Evolutionary conservation across 352 stramenopile species (phyloP).

Genomic region (Phytopythium mirpurense): DNA sequence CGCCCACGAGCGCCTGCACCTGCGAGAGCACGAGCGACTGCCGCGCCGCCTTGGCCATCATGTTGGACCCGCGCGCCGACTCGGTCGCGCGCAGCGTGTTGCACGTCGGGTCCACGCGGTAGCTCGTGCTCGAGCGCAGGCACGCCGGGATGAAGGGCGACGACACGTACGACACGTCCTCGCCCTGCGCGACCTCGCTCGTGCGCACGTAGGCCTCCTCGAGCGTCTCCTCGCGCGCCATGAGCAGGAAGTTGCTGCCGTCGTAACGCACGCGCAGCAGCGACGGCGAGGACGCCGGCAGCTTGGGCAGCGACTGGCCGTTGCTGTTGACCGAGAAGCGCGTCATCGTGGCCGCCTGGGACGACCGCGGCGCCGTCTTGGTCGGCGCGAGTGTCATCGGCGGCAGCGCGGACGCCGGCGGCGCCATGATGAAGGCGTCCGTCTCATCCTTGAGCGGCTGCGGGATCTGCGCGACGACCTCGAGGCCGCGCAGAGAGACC

Average conservation of each 20-base stretch:
- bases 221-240: constrained; percentile 65
- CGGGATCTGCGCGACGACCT: constrained; percentile 34
- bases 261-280: constrained; percentile 30
- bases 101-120: constrained; percentile 78
- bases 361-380: background rate
- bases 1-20: constrained; percentile 92
- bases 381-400: constrained; percentile 1
- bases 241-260: constrained; percentile 49
- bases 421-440: constrained; percentile 53
- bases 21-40: constrained; percentile 93
- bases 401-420: constrained; percentile 39
- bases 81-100: constrained; percentile 90
- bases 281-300: constrained; percentile 38
- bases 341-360: background rate
- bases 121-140: no score
- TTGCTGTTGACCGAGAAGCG: background rate
- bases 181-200: constrained; percentile 92
- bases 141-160: constrained; percentile 94
- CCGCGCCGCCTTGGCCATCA: constrained; percentile 91
- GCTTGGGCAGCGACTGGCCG: constrained; percentile 2
- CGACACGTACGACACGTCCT: constrained; percentile 95
- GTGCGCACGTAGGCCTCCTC: constrained; percentile 90
- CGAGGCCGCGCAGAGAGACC: constrained; percentile 38
- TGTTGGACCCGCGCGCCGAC: constrained; percentile 80
- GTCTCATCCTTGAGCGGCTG: constrained; percentile 44